phyloP scores from a whole-genome alignment of 176 grass and related monocot genomes.

The Oryza longistaminata region DNA sequence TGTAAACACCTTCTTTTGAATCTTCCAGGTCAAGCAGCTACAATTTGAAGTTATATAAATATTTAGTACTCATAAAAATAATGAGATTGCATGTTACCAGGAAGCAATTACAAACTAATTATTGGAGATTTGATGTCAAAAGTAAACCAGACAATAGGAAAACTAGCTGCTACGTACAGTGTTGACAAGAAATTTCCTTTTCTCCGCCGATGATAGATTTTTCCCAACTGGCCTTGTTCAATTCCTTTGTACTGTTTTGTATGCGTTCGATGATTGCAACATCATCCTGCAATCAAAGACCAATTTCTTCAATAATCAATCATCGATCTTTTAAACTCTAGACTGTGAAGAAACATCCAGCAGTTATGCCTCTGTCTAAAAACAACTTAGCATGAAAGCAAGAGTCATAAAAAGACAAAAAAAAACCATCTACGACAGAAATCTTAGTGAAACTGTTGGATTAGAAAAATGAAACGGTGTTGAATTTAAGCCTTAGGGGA shows the following conservation, averaged over 20 bases:
- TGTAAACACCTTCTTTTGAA: conserved; percentile 83
- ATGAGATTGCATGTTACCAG: background rate
- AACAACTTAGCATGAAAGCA: background rate
- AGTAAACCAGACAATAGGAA: background rate
- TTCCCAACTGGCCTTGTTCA: conserved; percentile 51
- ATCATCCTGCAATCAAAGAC: conserved; percentile 28
- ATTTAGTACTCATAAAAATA: background rate
- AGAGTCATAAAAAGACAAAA: background rate
- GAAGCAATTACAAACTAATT: background rate
- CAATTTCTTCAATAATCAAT: background rate
- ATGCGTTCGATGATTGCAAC: conserved; percentile 35
- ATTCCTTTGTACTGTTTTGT: conserved; percentile 38
- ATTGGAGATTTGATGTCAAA: background rate
- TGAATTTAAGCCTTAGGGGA: no score
- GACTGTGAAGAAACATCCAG: background rate
- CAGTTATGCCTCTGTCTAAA: background rate
- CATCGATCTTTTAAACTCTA: background rate
- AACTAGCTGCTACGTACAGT: conserved; percentile 51
- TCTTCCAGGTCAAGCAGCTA: conserved; percentile 83
- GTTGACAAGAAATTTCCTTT: conserved; percentile 75
- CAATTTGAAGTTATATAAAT: conserved; percentile 22
- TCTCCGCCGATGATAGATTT: conserved; percentile 59
- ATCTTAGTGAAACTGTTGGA: background rate
- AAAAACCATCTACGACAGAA: background rate
- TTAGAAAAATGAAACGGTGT: background rate